phyloP scores from a whole-genome alignment of 1,139 yeast genomes.

The Arxiozyma slooffiae region DNA sequence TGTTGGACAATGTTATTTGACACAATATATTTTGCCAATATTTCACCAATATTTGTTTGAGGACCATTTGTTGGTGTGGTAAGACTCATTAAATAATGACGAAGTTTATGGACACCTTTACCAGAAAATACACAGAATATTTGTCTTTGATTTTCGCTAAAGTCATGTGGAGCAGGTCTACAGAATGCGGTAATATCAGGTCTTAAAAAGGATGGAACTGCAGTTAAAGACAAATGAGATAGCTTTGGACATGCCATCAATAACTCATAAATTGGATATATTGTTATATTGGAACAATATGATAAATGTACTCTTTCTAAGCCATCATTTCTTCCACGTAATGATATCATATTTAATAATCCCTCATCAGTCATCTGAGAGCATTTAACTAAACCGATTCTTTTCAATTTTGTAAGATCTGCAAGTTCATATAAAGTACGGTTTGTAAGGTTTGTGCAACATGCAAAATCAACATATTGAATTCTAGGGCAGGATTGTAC shows the following conservation, averaged over 20 bases:
- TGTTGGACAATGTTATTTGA: slow-evolving; percentile 21
- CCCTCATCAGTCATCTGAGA: slow-evolving; percentile 82
- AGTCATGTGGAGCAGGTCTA: slow-evolving; percentile 91
- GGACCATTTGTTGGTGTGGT: slow-evolving; percentile 31
- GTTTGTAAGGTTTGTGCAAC: slow-evolving; percentile 85
- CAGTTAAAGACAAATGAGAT: slow-evolving; percentile 83
- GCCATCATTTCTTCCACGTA: slow-evolving; percentile 63
- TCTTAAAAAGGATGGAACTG: slow-evolving; percentile 78
- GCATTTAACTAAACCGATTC: slow-evolving; percentile 92
- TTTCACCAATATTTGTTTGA: slow-evolving; percentile 27
- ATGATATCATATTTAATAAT: slow-evolving; percentile 62
- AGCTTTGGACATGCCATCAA: slow-evolving; percentile 74
- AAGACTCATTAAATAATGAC: slow-evolving; percentile 47
- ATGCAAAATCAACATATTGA: slow-evolving; percentile 89
- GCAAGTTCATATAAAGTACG: slow-evolving; percentile 72
- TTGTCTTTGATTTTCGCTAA: slow-evolving; percentile 75
- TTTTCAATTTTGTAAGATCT: slow-evolving; percentile 65
- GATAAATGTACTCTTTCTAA: slow-evolving; percentile 89
- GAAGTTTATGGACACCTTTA: slow-evolving; percentile 65
- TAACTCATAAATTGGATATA: slow-evolving; percentile 61
- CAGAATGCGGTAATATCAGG: slow-evolving; percentile 80
- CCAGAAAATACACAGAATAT: slow-evolving; percentile 93
- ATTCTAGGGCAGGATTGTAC: slow-evolving; percentile 75
- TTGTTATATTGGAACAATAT: slow-evolving; percentile 73
- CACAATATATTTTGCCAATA: slow-evolving; percentile 25